Evolutionary conservation across 2,329 filamentous ascomycete species (phyloP), one percentile per base, ranked within the genome.

Genomic region (Verticillium nubilum): DNA sequence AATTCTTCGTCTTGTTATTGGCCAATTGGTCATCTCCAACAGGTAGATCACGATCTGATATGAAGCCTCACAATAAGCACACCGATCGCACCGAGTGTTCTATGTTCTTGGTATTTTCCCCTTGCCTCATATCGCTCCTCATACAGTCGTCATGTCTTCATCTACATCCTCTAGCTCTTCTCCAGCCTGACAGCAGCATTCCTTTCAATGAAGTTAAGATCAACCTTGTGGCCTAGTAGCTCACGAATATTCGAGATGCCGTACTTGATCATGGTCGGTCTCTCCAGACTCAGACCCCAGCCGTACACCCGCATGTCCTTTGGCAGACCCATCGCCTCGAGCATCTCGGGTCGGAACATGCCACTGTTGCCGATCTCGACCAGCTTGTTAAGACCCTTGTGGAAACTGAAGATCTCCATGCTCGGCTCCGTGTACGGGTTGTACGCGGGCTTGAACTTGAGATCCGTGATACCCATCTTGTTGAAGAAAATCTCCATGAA

Each of bases 321-420:
- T 26, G 93, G 93, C 69, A 98, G 76, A 33, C 94, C 94, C 93
- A 97, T 97, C 5, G 92, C 82, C 76, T 97, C 90, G 70, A 97
- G 76, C 94, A 98, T 97, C 77, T 99, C 95, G 1, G 95, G 93
- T 66, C 95, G 84, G 86, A 99, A 99, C 93, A 99, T 98, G 64
- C 95, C 95, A 68, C 89, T 94, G 79, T 99, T 98, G 61, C 95
- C 95, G 72, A 98, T 98, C 79, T 98, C 95, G 27, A 98, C 91
- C 78, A 96, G 89, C 80, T 96, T 96, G 69, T 86, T 86, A 56
- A 97, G 79, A 3, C 92, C 94, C 69, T 89, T 85, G 80, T 98
- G 95, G 80, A 89, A 98, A 65, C 91, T 92, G 78, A 98, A 99
- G 66, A 99, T 96, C 77, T 99, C 95, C 92, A 99, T 96, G 72